Evolutionary conservation across 164 flowering plant genomes (phyloP), one percentile per base, ranked within the genome.

Genomic region (Vitis amurensis): DNA sequence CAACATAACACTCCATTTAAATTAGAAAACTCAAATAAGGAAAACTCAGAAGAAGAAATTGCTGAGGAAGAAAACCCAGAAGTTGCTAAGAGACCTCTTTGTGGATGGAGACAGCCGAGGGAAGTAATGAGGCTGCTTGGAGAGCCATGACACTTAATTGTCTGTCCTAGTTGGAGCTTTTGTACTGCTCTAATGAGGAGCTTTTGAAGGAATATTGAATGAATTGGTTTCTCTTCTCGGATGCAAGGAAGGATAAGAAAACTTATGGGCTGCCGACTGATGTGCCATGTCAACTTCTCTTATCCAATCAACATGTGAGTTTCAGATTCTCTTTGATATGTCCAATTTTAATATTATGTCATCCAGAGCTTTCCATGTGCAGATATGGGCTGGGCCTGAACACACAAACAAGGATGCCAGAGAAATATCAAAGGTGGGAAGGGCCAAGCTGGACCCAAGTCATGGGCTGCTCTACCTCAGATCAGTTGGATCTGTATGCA

Each of bases 71-170:
- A 9, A 13, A 66, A 12, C 62, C 63, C 14, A 50, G 51, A 23
- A n/a, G 15, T 4, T 29, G 57, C 12, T n/a, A 59, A 69, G 61
- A 72, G 12, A 88, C 93, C 89, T 91, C 92, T 74, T 83, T 89
- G 74, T 66, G 83, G 53, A 87, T 50, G 37, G 85, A 71, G 68
- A 87, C 59, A 44, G 91, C 65, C 29, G 88, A 78, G 14, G 88
- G 85, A 63, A 87, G 76, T 63, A 86, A 37, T 31, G 88, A 81
- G 58, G 88, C 67, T 68, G 92, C 90, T 61, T 84, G 92, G 17
- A 88, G 86, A 59, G 97, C 97, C 97, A 91, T 91, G 73, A 72
- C 53, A 23, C 3, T 48, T 29, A 19, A 9, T 9, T 50, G n/a
- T 53, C 7, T 53, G 15, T 11, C 37, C 55, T 55, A 8, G 8